Conservation (phyloP, 2,329 filamentous ascomycete genomes). For the Pochonia chlamydosporia region DNA sequence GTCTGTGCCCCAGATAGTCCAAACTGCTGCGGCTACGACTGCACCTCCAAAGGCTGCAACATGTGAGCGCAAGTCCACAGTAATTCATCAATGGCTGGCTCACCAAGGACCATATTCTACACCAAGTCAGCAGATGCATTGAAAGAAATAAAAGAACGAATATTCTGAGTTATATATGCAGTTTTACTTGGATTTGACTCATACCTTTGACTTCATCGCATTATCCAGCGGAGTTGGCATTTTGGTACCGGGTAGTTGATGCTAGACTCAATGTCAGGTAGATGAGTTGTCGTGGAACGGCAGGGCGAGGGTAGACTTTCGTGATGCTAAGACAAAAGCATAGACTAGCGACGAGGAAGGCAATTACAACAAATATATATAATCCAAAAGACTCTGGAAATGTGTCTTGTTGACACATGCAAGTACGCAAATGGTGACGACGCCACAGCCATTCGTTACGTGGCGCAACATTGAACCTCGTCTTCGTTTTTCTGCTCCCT, state of each 20-base stretch:
- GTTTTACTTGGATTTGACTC: no score
- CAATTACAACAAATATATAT: no score
- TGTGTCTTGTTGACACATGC: not conserved
- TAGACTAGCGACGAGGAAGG: no score
- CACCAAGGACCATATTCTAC: constrained; percentile 68
- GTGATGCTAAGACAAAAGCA: not conserved
- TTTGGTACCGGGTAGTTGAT: constrained; percentile 17
- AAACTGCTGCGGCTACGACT: constrained; percentile 73
- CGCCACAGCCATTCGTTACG: not conserved
- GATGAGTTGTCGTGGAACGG: no score
- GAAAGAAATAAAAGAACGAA: not conserved
- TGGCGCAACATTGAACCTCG: not conserved
- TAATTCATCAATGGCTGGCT: constrained; percentile 8
- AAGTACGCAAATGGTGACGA: constrained; percentile 1
- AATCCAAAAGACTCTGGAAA: not conserved
- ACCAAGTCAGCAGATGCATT: not conserved
- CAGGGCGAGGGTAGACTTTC: no score
- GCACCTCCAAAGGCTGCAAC: constrained; percentile 70
- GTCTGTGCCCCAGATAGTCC: constrained; percentile 79
- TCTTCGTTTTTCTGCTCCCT: not conserved
- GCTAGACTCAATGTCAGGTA: not conserved
- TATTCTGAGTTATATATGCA: constrained; percentile 5
- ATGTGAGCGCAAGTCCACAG: not conserved
- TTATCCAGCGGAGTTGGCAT: constrained; percentile 68
- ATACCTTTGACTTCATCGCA: constrained; percentile 64